Conservation (phyloP, 139 green algal species). For the Asterochloris sp. region DNA sequence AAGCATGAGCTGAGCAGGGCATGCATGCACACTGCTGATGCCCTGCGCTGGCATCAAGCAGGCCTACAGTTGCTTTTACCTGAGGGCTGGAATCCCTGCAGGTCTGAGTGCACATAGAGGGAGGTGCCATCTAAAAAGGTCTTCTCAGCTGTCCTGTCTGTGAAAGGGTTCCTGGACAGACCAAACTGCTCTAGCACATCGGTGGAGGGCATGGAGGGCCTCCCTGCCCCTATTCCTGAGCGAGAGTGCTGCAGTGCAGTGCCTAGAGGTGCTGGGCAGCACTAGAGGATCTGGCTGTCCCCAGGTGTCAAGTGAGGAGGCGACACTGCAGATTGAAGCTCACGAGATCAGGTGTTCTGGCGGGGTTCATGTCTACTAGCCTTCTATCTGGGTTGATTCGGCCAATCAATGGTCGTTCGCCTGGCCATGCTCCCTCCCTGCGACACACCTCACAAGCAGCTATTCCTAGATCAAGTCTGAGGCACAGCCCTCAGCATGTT, state of each 20-base stretch:
- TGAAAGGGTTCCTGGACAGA: slow-evolving; percentile 72
- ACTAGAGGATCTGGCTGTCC: too few species aligned
- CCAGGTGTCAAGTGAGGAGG: too few species aligned
- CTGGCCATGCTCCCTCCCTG: not conserved
- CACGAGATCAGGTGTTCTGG: not conserved
- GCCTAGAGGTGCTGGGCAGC: too few species aligned
- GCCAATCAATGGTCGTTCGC: not conserved
- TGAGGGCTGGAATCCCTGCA: slow-evolving; percentile 70
- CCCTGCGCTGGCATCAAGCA: not conserved
- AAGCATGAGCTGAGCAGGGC: not conserved
- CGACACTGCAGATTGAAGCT: too few species aligned
- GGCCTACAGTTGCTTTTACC: slow-evolving; percentile 1
- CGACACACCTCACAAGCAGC: not conserved
- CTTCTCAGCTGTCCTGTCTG: slow-evolving; percentile 83
- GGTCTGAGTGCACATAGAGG: slow-evolving; percentile 73
- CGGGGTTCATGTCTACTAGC: not conserved
- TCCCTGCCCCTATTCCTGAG: too few species aligned
- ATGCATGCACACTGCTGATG: not conserved
- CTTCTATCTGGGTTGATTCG: too few species aligned
- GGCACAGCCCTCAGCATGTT: not conserved
- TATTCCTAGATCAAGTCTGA: not conserved
- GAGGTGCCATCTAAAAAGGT: slow-evolving; percentile 60
- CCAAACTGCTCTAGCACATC: slow-evolving; percentile 67
- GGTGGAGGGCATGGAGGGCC: slow-evolving; percentile 19
- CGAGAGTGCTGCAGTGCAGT: too few species aligned